Evolutionary conservation across 495 filamentous ascomycete species (phyloP).

Genomic region (Aspergillus panamensis): DNA sequence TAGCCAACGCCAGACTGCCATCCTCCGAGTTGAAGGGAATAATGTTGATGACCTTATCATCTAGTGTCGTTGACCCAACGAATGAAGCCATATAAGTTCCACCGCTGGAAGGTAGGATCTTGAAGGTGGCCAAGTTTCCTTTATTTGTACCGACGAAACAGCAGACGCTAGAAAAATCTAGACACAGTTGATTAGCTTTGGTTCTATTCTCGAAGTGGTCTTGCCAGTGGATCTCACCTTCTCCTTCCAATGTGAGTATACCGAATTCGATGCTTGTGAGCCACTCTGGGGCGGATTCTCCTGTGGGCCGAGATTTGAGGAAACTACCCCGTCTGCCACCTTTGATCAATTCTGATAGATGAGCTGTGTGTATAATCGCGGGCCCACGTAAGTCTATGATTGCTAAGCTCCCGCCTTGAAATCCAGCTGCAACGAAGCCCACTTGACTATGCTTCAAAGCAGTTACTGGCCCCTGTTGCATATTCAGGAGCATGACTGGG

Average conservation of each 20-base stretch:
- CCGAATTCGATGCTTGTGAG: slow-evolving; percentile 80
- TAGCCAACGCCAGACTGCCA: slow-evolving; percentile 71
- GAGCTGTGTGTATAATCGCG: slow-evolving; percentile 72
- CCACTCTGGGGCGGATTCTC: slow-evolving; percentile 59
- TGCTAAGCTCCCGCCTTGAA: slow-evolving; percentile 70
- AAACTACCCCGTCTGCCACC: slow-evolving; percentile 68
- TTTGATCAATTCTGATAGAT: slow-evolving; percentile 64
- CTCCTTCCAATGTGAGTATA: slow-evolving; percentile 87
- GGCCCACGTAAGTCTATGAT: slow-evolving; percentile 88
- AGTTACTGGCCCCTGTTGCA: slow-evolving; percentile 73
- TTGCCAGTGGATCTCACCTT: slow-evolving; percentile 45
- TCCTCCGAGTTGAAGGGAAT: slow-evolving; percentile 73
- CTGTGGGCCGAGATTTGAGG: slow-evolving; percentile 45
- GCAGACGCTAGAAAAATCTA: slow-evolving; percentile 86
- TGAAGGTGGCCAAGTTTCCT: slow-evolving; percentile 83
- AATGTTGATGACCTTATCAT: slow-evolving; percentile 71
- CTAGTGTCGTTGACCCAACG: slow-evolving; percentile 61
- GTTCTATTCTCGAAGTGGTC: neutral
- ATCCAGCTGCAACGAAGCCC: slow-evolving; percentile 85
- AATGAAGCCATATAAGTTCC: slow-evolving; percentile 71
- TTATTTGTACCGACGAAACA: slow-evolving; percentile 86
- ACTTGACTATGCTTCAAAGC: slow-evolving; percentile 81
- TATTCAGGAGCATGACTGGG: slow-evolving; percentile 75
- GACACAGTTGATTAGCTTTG: slow-evolving; percentile 21
- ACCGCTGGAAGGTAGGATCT: slow-evolving; percentile 68